Percentiles rank a stretch among this genome's conserved stretches.
Evolutionary conservation across 75 land plant species (phyloP).

Genomic region (Picea sitchensis): DNA sequence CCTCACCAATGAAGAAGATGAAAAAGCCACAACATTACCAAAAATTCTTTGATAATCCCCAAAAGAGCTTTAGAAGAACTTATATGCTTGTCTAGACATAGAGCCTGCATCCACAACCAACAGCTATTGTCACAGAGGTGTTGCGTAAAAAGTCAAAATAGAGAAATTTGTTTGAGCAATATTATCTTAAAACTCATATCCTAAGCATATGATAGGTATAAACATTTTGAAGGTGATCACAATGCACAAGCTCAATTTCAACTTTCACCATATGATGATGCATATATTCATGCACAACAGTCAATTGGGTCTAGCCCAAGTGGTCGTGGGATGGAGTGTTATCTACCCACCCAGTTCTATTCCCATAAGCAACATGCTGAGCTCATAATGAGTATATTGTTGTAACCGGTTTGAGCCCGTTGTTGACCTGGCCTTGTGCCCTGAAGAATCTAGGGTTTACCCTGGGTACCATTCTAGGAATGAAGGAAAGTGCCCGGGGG

Average conservation of each 20-base stretch:
- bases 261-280: not conserved
- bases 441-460: no score
- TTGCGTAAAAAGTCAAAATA: not conserved
- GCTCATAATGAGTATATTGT: no score
- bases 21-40: conserved; percentile 5
- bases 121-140: not conserved
- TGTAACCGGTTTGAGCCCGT: no score
- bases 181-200: not conserved
- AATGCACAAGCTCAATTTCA: not conserved
- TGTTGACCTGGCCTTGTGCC: no score
- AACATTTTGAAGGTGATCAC: not conserved
- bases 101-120: not conserved
- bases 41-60: not conserved
- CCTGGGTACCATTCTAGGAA: no score
- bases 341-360: no score
- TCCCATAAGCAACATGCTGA: no score
- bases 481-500: no score
- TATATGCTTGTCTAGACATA: not conserved
- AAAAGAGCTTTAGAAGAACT: not conserved
- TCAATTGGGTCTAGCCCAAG: no score
- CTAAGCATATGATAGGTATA: not conserved
- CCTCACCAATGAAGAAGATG: conserved; percentile 2
- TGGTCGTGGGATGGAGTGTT: not conserved
- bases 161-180: not conserved
- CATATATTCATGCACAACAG: not conserved